A percentile compares a stretch with the other conserved stretches of the same genome.
phyloP scores from a whole-genome alignment of 2,329 filamentous ascomycete genomes.

The Coniella vitis region DNA sequence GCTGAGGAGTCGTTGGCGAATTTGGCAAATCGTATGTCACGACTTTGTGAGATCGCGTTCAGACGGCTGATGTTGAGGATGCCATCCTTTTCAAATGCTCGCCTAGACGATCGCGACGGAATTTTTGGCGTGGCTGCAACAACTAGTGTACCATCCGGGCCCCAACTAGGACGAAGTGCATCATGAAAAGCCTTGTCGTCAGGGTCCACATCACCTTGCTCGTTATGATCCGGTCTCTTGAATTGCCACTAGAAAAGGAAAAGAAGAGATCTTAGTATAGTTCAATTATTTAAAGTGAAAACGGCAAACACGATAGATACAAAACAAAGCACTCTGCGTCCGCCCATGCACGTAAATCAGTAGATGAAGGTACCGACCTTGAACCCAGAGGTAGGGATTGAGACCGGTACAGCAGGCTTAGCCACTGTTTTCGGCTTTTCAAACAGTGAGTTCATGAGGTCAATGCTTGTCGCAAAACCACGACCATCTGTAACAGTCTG shows the following conservation, averaged over 20 bases:
- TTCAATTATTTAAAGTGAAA: slow-evolving; percentile 23
- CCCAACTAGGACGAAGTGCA: slow-evolving; percentile 74
- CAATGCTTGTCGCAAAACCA: slow-evolving; percentile 81
- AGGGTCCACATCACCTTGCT: slow-evolving; percentile 56
- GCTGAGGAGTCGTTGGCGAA: slow-evolving; percentile 53
- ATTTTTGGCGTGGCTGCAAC: slow-evolving; percentile 19
- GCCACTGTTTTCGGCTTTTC: slow-evolving; percentile 59
- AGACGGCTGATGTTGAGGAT: slow-evolving; percentile 48
- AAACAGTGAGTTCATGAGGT: slow-evolving; percentile 93
- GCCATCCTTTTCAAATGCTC: slow-evolving; percentile 32
- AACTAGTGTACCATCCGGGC: slow-evolving; percentile 64
- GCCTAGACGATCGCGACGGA: slow-evolving; percentile 11
- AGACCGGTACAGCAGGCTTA: slow-evolving; percentile 43
- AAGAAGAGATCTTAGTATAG: slow-evolving; percentile 37
- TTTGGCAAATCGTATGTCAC: slow-evolving; percentile 59
- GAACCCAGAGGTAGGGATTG: slow-evolving; percentile 57
- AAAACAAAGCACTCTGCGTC: slow-evolving; percentile 16
- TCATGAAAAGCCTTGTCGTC: slow-evolving; percentile 63
- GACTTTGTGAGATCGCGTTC: slow-evolving; percentile 55
- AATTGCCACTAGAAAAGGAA: slow-evolving; percentile 70
- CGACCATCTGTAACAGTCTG: slow-evolving; percentile 41
- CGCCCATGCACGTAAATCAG: slow-evolving; percentile 26
- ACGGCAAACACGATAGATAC: slow-evolving; percentile 27
- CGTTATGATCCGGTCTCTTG: slow-evolving; percentile 67
- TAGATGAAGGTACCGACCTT: slow-evolving; percentile 69